These are phyloP conservation scores for Fusarium nurragi DNA, from an alignment of 2,329 filamentous ascomycete species.

Conservation along the genomic window DNA sequence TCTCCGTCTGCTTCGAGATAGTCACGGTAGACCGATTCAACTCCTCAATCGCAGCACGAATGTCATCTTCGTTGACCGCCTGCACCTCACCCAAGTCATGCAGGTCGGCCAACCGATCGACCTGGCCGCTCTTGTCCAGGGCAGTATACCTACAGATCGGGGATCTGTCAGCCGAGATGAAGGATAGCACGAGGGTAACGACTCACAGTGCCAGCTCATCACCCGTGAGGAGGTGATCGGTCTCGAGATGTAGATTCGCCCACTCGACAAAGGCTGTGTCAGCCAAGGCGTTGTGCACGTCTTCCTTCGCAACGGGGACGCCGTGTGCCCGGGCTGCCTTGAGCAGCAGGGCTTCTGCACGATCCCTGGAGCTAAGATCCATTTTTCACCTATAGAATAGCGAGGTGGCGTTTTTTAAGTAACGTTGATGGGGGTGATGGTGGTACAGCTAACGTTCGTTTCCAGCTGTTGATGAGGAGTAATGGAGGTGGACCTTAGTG, in stretches of 20 bases:
- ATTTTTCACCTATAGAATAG: constrained; percentile 47
- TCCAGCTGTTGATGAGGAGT: background rate
- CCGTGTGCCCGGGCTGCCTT: constrained; percentile 48
- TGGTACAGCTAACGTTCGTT: constrained; percentile 36
- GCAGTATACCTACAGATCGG: constrained; percentile 56
- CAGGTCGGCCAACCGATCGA: constrained; percentile 56
- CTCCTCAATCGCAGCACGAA: constrained; percentile 69
- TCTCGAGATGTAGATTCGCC: constrained; percentile 58
- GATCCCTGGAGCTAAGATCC: constrained; percentile 42
- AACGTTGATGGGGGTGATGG: constrained; percentile 21
- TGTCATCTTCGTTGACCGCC: constrained; percentile 66
- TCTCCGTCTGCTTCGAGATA: constrained; percentile 71
- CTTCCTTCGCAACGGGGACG: constrained; percentile 48
- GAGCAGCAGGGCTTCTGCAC: constrained; percentile 49
- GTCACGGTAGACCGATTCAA: constrained; percentile 71
- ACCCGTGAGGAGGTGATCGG: constrained; percentile 62
- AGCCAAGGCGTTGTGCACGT: constrained; percentile 51
- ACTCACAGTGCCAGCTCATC: constrained; percentile 65
- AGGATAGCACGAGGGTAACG: constrained; percentile 12
- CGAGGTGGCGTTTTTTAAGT: constrained; percentile 47
- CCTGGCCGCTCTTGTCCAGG: constrained; percentile 59
- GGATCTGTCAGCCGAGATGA: constrained; percentile 19
- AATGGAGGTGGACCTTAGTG: background rate
- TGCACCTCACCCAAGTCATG: constrained; percentile 59
- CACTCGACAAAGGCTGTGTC: constrained; percentile 57